Conservation (phyloP, 2,329 filamentous ascomycete genomes). For the Pestalotiopsis sp. region DNA sequence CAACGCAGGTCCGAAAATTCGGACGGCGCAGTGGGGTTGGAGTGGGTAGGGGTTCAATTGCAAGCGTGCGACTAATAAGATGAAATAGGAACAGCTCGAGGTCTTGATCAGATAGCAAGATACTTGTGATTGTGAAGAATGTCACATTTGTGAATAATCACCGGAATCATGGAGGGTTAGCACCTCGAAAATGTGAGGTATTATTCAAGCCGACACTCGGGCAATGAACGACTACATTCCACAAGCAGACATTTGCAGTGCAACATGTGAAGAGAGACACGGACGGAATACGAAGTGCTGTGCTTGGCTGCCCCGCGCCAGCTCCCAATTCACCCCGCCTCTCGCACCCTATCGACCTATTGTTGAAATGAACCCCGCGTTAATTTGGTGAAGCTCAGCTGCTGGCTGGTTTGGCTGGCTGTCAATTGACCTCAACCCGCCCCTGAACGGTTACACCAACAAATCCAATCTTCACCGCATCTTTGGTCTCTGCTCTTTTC, state of each 20-base stretch:
- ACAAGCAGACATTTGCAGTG: too few relatives aligned
- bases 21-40: not conserved
- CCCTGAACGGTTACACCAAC: not conserved
- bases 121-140: too few relatives aligned
- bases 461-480: conserved; percentile 9
- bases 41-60: not conserved
- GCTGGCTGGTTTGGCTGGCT: not conserved
- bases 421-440: not conserved
- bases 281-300: not conserved
- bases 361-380: conserved; percentile 3
- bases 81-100: too few relatives aligned
- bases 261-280: too few relatives aligned
- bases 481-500: not conserved
- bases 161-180: too few relatives aligned
- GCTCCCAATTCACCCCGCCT: conserved; percentile 6
- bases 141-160: too few relatives aligned
- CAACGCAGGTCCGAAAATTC: not conserved
- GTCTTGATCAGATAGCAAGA: too few relatives aligned
- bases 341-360: not conserved
- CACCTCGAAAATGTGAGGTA: too few relatives aligned
- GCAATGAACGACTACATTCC: too few relatives aligned
- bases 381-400: not conserved
- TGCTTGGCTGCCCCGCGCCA: not conserved
- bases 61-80: too few relatives aligned
- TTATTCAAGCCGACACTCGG: too few relatives aligned